phyloP scores from a whole-genome alignment of 129 eudicot species.

The Flaveria bidentis region DNA sequence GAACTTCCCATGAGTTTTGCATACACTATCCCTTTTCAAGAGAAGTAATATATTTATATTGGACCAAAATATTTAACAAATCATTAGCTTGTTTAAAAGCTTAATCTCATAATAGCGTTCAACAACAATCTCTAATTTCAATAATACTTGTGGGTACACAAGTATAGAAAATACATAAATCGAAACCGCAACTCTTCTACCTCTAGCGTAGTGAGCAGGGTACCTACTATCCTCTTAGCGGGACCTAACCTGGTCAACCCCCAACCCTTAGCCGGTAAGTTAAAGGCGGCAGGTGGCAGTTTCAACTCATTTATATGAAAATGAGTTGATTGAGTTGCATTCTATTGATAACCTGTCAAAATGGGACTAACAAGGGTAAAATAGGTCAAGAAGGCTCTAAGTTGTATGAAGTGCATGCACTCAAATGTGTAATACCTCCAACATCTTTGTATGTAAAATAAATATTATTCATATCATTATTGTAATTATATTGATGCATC shows the following conservation, averaged over 20 bases:
- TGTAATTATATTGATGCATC: neutral
- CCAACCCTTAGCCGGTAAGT: neutral
- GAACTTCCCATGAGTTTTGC: too few relatives aligned
- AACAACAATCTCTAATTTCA: neutral
- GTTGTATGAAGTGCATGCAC: neutral
- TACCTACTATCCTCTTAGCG: neutral
- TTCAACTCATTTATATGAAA: neutral
- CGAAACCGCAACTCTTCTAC: neutral
- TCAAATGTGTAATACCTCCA: neutral
- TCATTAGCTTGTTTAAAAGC: neutral
- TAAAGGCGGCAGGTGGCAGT: neutral
- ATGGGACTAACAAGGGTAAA: neutral
- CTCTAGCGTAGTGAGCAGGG: neutral
- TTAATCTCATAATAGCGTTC: neutral
- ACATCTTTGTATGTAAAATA: neutral
- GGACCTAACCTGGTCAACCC: neutral
- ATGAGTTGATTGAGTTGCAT: neutral
- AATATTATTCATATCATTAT: neutral
- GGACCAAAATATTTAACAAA: too few relatives aligned
- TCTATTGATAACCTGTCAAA: too few relatives aligned
- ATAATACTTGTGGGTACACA: neutral
- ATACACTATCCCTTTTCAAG: too few relatives aligned
- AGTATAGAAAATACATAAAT: neutral
- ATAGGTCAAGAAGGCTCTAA: neutral
- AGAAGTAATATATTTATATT: too few relatives aligned